Conservation (phyloP, 345 rosid genomes). For the Ailanthus altissimus region DNA sequence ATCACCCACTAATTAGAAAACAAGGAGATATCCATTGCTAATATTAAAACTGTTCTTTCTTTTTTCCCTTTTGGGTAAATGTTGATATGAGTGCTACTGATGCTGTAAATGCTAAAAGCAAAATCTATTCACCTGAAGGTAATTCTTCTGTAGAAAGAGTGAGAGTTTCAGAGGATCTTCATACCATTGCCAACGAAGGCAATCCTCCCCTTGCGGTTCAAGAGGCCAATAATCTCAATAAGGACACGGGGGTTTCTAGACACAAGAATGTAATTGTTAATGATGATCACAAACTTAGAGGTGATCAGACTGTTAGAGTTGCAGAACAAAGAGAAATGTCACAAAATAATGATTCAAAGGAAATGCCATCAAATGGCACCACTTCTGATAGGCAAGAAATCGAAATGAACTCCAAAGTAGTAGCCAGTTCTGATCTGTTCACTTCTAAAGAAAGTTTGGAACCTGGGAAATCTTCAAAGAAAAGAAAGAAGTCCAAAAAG, state of each 20-base stretch:
- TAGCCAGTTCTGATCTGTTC: not conserved
- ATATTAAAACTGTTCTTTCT: constrained; percentile 10
- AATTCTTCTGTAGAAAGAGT: constrained; percentile 5
- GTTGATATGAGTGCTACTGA: constrained; percentile 8
- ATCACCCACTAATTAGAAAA: not conserved
- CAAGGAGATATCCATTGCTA: constrained; percentile 19
- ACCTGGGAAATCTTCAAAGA: constrained; percentile 40
- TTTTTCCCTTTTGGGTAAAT: constrained; percentile 26
- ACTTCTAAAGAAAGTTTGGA: constrained; percentile 17
- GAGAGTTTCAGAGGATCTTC: constrained; percentile 16
- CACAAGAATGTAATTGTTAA: not conserved
- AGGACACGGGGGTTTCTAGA: constrained; percentile 6
- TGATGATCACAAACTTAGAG: not conserved
- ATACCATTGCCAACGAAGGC: constrained; percentile 14
- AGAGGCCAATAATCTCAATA: constrained; percentile 10
- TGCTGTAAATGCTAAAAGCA: constrained; percentile 21
- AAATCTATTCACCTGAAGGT: constrained; percentile 10
- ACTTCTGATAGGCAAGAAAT: constrained; percentile 12
- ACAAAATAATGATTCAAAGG: constrained; percentile 1
- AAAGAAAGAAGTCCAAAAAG: constrained; percentile 46
- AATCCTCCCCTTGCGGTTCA: not conserved
- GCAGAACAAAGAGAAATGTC: constrained; percentile 22
- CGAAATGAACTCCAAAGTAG: not conserved
- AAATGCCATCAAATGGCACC: not conserved
- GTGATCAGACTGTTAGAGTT: constrained; percentile 16